These are phyloP conservation scores for Penicillium hesseltinei DNA, from an alignment of 2,329 filamentous ascomycete genomes.

Conservation along the genomic window DNA sequence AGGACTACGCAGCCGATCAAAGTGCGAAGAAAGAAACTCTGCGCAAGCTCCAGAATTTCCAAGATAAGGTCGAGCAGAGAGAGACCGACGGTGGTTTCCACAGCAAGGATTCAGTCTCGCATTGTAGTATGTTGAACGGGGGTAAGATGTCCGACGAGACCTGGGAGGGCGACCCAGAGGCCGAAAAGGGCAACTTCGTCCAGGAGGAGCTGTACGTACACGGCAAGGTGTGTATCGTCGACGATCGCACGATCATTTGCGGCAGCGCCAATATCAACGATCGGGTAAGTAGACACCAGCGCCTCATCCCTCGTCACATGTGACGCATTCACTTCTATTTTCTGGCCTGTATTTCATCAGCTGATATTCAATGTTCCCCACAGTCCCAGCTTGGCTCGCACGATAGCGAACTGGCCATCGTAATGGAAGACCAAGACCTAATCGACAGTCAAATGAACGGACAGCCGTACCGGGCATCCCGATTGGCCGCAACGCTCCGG, in stretches of 20 bases:
- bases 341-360: neutral
- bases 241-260: slow-evolving; percentile 78
- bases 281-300: slow-evolving; percentile 41
- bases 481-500: slow-evolving; percentile 76
- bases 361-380: slow-evolving; percentile 5
- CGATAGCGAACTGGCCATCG: slow-evolving; percentile 85
- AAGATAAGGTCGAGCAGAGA: slow-evolving; percentile 42
- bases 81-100: slow-evolving; percentile 22
- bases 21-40: slow-evolving; percentile 37
- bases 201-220: slow-evolving; percentile 97
- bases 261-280: slow-evolving; percentile 72
- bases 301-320: neutral
- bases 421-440: slow-evolving; percentile 74
- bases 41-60: slow-evolving; percentile 24
- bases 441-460: slow-evolving; percentile 74
- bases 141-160: slow-evolving; percentile 63
- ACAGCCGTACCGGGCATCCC: slow-evolving; percentile 66
- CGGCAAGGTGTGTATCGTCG: slow-evolving; percentile 78
- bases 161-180: slow-evolving; percentile 73
- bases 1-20: slow-evolving; percentile 36
- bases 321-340: neutral
- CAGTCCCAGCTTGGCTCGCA: slow-evolving; percentile 76
- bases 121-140: slow-evolving; percentile 76
- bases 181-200: slow-evolving; percentile 83
- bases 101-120: slow-evolving; percentile 61